phyloP scores from a whole-genome alignment of 163 green algal genomes.

The Scenedesmus sp. region DNA sequence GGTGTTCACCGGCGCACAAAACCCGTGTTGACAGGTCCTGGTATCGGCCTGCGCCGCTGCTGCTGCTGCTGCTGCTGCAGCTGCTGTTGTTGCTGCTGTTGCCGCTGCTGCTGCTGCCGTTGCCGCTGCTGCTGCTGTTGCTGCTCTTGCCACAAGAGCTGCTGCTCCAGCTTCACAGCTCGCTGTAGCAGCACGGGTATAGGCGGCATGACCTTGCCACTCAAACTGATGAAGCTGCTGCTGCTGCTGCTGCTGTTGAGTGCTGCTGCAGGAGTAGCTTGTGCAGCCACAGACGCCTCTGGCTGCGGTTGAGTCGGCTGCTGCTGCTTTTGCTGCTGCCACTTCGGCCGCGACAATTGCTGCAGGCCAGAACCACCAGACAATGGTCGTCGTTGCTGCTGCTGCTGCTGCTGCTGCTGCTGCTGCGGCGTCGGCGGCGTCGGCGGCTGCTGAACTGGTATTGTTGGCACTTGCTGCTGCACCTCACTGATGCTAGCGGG shows the following conservation, averaged over 20 bases:
- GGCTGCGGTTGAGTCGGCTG: background rate
- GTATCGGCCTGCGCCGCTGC: background rate
- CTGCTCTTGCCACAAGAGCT: slow-evolving; percentile 7
- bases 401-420: slow-evolving; percentile 8
- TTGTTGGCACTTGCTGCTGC: background rate
- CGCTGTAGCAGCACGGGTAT: slow-evolving; percentile 38
- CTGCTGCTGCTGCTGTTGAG: slow-evolving; percentile 27
- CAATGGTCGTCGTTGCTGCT: background rate
- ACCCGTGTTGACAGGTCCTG: background rate
- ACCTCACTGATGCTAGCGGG: background rate
- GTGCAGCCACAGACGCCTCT: background rate
- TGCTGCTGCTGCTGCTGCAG: background rate
- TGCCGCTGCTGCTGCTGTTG: no score
- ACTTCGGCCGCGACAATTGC: background rate
- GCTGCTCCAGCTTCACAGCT: slow-evolving; percentile 20
- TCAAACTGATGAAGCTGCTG: background rate
- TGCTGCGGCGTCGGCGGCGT: background rate
- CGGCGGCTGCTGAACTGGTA: background rate
- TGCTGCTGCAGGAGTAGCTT: background rate
- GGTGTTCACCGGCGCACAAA: background rate
- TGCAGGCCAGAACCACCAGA: background rate
- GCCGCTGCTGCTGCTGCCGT: background rate
- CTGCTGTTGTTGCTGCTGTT: background rate
- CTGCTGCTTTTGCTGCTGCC: background rate
- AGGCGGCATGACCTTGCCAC: slow-evolving; percentile 37